Conservation (phyloP, 2,329 filamentous ascomycete genomes). For the Trichoderma brevicompactum region DNA sequence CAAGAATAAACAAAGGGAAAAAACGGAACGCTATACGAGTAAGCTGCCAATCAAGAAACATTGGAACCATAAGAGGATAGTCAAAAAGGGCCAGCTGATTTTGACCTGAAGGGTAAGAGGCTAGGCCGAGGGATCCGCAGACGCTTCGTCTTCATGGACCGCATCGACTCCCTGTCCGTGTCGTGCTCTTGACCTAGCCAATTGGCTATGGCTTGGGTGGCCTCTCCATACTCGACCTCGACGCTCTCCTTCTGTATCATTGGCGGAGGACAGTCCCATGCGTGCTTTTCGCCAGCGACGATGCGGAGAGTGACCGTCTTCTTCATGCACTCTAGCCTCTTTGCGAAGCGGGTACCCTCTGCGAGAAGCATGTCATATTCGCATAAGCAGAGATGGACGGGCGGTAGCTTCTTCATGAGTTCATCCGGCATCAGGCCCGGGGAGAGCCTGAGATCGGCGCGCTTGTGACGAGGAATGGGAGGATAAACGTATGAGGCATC, state of each 20-base stretch:
- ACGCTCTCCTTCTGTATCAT: slow-evolving; percentile 51
- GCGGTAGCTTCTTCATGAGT: slow-evolving; percentile 56
- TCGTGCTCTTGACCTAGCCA: slow-evolving; percentile 49
- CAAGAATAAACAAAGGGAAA: neutral
- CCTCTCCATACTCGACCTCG: slow-evolving; percentile 51
- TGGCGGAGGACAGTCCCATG: slow-evolving; percentile 54
- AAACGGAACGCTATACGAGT: slow-evolving; percentile 1
- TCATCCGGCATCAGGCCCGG: slow-evolving; percentile 61
- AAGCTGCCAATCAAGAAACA: neutral
- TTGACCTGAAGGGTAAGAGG: slow-evolving; percentile 39
- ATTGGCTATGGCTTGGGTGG: slow-evolving; percentile 46
- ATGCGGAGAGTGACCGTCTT: slow-evolving; percentile 48
- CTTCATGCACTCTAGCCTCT: slow-evolving; percentile 52
- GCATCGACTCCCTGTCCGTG: slow-evolving; percentile 44
- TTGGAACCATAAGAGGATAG: neutral
- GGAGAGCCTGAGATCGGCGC: slow-evolving; percentile 60
- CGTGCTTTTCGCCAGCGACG: slow-evolving; percentile 52
- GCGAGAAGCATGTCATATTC: slow-evolving; percentile 68
- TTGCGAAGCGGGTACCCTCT: slow-evolving; percentile 64
- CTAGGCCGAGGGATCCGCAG: slow-evolving; percentile 40
- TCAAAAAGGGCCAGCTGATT: slow-evolving; percentile 36
- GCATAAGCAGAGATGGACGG: slow-evolving; percentile 63
- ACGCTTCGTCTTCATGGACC: slow-evolving; percentile 43
- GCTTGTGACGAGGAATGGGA: slow-evolving; percentile 49
- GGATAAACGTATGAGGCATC: slow-evolving; percentile 66